Percentiles rank a stretch among this genome's conserved stretches.
phyloP scores from a whole-genome alignment of 495 filamentous ascomycete species.

The Aspergillus haitiensis region DNA sequence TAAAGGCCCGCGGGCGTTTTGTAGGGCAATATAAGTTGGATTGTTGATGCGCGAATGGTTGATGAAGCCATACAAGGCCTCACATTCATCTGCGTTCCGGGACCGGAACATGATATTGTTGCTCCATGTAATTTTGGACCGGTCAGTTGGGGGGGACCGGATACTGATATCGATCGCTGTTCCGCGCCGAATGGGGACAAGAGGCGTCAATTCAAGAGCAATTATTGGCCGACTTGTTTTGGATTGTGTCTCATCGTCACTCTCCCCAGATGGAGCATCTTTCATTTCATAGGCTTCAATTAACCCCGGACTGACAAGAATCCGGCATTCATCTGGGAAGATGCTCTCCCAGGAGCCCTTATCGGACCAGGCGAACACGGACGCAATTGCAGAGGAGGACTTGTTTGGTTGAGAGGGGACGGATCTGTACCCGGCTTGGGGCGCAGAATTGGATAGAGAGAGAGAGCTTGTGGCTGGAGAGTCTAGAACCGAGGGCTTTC shows the following conservation, averaged over 20 bases:
- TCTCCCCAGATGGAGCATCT: slow-evolving; percentile 32
- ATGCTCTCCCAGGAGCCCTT: slow-evolving; percentile 80
- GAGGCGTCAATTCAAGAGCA: slow-evolving; percentile 79
- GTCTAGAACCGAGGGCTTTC: slow-evolving; percentile 25
- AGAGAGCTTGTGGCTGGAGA: slow-evolving; percentile 52
- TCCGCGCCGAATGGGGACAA: slow-evolving; percentile 82
- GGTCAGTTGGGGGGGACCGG: slow-evolving; percentile 71
- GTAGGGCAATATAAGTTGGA: slow-evolving; percentile 81
- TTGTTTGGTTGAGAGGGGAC: slow-evolving; percentile 57
- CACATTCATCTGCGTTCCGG: slow-evolving; percentile 71
- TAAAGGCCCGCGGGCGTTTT: slow-evolving; percentile 59
- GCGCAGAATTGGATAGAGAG: slow-evolving; percentile 73
- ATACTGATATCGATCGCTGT: slow-evolving; percentile 94
- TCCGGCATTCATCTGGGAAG: slow-evolving; percentile 70
- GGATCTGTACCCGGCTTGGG: slow-evolving; percentile 61
- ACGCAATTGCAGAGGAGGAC: slow-evolving; percentile 66
- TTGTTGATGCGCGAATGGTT: slow-evolving; percentile 84
- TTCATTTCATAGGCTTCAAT: slow-evolving; percentile 78
- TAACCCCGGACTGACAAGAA: slow-evolving; percentile 78
- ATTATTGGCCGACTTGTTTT: slow-evolving; percentile 62
- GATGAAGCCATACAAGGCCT: slow-evolving; percentile 76
- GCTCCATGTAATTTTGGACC: slow-evolving; percentile 67
- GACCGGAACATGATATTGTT: slow-evolving; percentile 89
- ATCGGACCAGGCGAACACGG: slow-evolving; percentile 82
- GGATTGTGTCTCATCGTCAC: slow-evolving; percentile 25